Evolutionary conservation across 1,284 basidiomycete species (phyloP).

Genomic region (Cryptococcus sp.): DNA sequence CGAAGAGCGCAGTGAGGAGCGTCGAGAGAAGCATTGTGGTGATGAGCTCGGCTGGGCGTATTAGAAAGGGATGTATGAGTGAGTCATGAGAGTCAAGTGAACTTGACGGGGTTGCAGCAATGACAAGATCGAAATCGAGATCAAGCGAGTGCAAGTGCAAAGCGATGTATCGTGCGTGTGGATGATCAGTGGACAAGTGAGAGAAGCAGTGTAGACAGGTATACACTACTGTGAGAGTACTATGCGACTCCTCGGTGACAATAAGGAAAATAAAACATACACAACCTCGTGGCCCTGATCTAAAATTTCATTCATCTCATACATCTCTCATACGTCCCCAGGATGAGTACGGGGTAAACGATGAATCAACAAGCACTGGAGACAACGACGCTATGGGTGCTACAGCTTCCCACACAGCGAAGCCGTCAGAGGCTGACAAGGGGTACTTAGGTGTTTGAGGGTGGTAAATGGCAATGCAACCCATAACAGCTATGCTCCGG

Average conservation of each 20-base stretch:
- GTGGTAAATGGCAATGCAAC: too few relatives aligned
- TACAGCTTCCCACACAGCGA: too few relatives aligned
- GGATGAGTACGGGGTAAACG: too few relatives aligned
- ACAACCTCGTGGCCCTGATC: slow-evolving; percentile 6
- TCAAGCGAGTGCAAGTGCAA: neutral
- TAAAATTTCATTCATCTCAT: neutral
- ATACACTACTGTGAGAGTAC: neutral
- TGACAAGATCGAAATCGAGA: neutral
- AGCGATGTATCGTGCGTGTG: too few relatives aligned
- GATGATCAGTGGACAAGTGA: neutral
- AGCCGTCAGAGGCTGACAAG: too few relatives aligned
- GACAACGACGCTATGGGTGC: too few relatives aligned
- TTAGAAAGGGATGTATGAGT: neutral
- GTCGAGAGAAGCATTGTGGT: slow-evolving; percentile 11
- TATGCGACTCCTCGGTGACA: neutral
- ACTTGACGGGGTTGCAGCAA: neutral
- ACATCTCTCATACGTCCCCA: too few relatives aligned
- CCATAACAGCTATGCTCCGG: too few relatives aligned
- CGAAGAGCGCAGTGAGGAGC: slow-evolving; percentile 9
- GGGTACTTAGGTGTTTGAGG: too few relatives aligned
- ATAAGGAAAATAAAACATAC: neutral
- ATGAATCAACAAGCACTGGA: too few relatives aligned
- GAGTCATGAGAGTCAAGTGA: too few relatives aligned
- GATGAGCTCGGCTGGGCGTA: neutral
- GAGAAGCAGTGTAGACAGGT: neutral